Percentiles rank a stretch among this genome's conserved stretches.
These are phyloP conservation scores for Aspergillus persii DNA, from an alignment of 2,329 filamentous ascomycete genomes.

Conservation along the genomic window DNA sequence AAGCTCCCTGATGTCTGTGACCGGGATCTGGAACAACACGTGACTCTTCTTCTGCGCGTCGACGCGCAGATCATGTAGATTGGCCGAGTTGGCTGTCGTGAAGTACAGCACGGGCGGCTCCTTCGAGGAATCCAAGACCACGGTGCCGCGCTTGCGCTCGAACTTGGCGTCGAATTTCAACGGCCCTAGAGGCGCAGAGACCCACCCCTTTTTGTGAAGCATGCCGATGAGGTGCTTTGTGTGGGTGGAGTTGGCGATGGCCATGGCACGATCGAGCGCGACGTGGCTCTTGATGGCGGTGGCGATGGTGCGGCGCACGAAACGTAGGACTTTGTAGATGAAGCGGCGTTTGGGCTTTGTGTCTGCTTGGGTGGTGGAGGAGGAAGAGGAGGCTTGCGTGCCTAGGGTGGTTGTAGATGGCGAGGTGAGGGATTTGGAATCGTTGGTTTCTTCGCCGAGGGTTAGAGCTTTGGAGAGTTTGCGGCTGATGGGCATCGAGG, in stretches of 20 bases:
- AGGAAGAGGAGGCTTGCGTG: background rate
- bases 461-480: background rate
- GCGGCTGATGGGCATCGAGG: background rate
- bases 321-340: slow-evolving; percentile 54
- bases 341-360: slow-evolving; percentile 36
- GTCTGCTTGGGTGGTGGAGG: background rate
- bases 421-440: background rate
- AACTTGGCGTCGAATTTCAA: slow-evolving; percentile 73
- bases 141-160: slow-evolving; percentile 68
- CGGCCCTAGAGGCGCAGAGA: slow-evolving; percentile 58
- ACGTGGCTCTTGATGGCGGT: slow-evolving; percentile 69
- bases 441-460: background rate
- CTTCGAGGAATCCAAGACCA: slow-evolving; percentile 57
- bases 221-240: slow-evolving; percentile 73
- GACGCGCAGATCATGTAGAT: slow-evolving; percentile 46
- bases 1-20: slow-evolving; percentile 69
- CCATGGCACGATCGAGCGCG: slow-evolving; percentile 69
- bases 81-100: slow-evolving; percentile 42
- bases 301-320: slow-evolving; percentile 69
- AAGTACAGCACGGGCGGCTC: slow-evolving; percentile 57
- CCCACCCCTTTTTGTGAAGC: slow-evolving; percentile 50
- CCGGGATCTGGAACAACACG: slow-evolving; percentile 67
- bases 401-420: background rate
- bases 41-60: slow-evolving; percentile 51
- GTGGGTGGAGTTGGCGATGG: slow-evolving; percentile 58